phyloP scores from a whole-genome alignment of 1,284 basidiomycete species.

The Tylopilus orsonianus region DNA sequence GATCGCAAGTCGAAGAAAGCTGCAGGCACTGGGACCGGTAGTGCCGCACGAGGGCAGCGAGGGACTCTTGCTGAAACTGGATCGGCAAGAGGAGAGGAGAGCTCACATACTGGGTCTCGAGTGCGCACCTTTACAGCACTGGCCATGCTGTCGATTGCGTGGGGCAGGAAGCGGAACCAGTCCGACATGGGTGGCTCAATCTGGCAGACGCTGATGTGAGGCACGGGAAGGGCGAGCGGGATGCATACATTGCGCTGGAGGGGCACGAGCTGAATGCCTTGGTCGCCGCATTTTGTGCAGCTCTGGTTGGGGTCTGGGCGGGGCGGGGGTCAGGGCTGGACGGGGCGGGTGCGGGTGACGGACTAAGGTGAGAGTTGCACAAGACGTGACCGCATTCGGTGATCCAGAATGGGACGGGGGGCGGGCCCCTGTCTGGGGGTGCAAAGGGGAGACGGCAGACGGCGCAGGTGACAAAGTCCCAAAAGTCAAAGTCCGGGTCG shows the following conservation, averaged over 20 bases:
- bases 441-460: slow-evolving; percentile 66
- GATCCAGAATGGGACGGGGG: slow-evolving; percentile 74
- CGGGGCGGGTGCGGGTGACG: slow-evolving; percentile 25
- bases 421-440: slow-evolving; percentile 45
- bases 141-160: slow-evolving; percentile 59
- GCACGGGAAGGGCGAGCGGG: not conserved
- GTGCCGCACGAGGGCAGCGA: slow-evolving; percentile 62
- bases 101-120: not conserved
- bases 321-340: not conserved
- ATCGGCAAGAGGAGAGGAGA: slow-evolving; percentile 6
- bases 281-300: slow-evolving; percentile 62
- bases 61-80: slow-evolving; percentile 77
- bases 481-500: slow-evolving; percentile 57
- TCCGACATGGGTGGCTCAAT: slow-evolving; percentile 75
- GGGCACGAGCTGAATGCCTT: slow-evolving; percentile 65
- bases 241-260: slow-evolving; percentile 66
- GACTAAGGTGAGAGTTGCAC: slow-evolving; percentile 80
- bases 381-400: slow-evolving; percentile 82
- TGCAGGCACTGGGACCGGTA: slow-evolving; percentile 49
- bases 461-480: slow-evolving; percentile 73
- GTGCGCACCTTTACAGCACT: slow-evolving; percentile 61
- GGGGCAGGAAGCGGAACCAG: slow-evolving; percentile 70
- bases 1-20: slow-evolving; percentile 34
- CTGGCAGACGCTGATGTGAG: slow-evolving; percentile 37
- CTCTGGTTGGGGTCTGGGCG: slow-evolving; percentile 63